Base-by-base conservation (phyloP, 176 grass and related monocot genomes). In the Calamus simplicifolius region DNA sequence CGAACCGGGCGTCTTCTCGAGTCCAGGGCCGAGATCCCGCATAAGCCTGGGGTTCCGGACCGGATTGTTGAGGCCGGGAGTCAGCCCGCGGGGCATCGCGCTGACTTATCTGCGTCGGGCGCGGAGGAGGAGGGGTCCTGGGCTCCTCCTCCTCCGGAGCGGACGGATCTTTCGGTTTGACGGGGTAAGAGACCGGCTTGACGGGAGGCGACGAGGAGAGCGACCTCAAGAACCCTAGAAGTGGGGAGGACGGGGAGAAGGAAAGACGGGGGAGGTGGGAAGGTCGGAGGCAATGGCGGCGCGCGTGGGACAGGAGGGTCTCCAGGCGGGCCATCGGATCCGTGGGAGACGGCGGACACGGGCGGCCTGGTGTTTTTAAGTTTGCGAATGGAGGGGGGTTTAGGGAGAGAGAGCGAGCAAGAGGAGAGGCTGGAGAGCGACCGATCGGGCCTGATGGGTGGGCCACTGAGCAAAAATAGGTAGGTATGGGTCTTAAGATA, bases 111-210 rank as follows among this genome's bases (percentile, higher is more conserved):
- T 81, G 62, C 0, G 56, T 4, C 5, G 61, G 6, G 31, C 50
- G 10, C 16, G 56, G 1, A 15, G 74, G 25, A 1, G 50, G 1
- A 15, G 74, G 25, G 2, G 50, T 27, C 16, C 63, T 29, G 35
- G 35, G 1, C 30, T 72, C 72, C 1, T 73, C 75, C 43, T 57
- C 65, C 23, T 70, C 65, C n/a, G 29, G 25, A 54, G 73, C 65
- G 51, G 29, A 19, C 54, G 73, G 54, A 55, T 68, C 51, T 64
- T 78, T 58, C 49, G 85, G 73, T 77, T 84, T 95, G 18, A 68
- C 58, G 5, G 82, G 69, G 63, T 95, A 95, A 3, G 76, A 85
- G 51, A 95, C 90, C 56, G 90, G 85, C 29, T 75, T 79, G 76
- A 95, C 79, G 29, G 79, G 63, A 18, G 64, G 50, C 27, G 86